A percentile compares a stretch with the other conserved stretches of the same genome.
Evolutionary conservation across 2,329 filamentous ascomycete species (phyloP).

Genomic region (Sphaerulina vaccinii): DNA sequence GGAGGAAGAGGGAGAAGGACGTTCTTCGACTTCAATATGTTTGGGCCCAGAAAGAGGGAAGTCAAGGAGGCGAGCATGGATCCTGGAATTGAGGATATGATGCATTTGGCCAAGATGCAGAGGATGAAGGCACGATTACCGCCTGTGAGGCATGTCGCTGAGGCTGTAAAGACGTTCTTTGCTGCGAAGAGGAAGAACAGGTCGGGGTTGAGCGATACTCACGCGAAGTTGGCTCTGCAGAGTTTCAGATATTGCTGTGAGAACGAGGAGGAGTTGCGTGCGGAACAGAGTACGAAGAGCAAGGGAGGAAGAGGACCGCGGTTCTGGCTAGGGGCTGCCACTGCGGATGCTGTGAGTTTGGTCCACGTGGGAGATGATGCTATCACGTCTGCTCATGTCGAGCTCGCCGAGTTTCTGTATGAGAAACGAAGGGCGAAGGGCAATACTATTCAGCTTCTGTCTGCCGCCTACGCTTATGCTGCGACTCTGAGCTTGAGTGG

Average conservation of each 20-base stretch:
- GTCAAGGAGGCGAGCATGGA: slow-evolving; percentile 63
- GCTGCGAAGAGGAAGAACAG: slow-evolving; percentile 44
- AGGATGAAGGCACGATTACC: slow-evolving; percentile 66
- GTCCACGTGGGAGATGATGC: background rate
- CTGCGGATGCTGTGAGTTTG: background rate
- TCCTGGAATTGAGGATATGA: slow-evolving; percentile 70
- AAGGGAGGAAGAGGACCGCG: background rate
- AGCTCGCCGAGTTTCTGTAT: background rate
- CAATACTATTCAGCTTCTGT: background rate
- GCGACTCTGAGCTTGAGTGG: background rate
- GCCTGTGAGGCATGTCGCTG: slow-evolving; percentile 58
- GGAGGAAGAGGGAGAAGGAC: slow-evolving; percentile 45
- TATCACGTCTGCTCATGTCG: background rate
- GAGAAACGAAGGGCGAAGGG: background rate
- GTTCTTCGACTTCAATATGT: slow-evolving; percentile 59
- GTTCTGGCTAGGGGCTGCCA: background rate
- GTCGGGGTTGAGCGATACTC: slow-evolving; percentile 60
- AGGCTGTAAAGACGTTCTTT: slow-evolving; percentile 66
- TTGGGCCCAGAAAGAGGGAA: slow-evolving; percentile 58
- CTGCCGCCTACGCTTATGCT: background rate
- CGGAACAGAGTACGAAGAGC: background rate
- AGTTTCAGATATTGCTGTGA: slow-evolving; percentile 60
- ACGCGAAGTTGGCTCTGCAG: slow-evolving; percentile 60
- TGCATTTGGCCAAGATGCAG: slow-evolving; percentile 64
- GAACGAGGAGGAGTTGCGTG: background rate